Base-by-base conservation (phyloP, 2,329 filamentous ascomycete genomes). In the Ambrosiella cleistominuta region DNA sequence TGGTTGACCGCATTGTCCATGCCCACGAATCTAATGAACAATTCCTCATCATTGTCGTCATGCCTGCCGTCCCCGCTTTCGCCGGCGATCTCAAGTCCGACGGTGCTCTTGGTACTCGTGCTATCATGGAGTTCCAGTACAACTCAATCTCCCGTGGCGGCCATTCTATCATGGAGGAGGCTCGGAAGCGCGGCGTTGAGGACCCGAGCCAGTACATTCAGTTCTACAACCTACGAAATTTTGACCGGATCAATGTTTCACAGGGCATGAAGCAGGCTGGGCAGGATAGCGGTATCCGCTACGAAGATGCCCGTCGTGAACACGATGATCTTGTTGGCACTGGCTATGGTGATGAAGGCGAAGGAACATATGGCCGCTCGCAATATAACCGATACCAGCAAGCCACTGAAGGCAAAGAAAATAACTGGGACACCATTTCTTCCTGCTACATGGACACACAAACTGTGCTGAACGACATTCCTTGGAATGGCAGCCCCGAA, bases 61-160 rank as follows among this genome's bases (percentile, higher is more conserved):
- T 93, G 70, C 87, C 87, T 0, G 79, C 86, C 1, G 82, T 94
- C 0, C 88, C 87, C 7, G 88, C 82, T 1, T 94, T 94, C 65
- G 85, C 88, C 1, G 88, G 88, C 3, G 86, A 93, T 64, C 74
- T 94, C 54, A 79, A 85, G 64, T 76, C 76, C 0, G 83, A 90
- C 56, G 82, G 79, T 19, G 82, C 84, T 7, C 73, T 91, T 1
- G 85, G 85, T 19, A 93, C 87, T 0, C 76, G 88, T 40, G 88
- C 86, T 4, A 91, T 94, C 65, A 90, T 93, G 85, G 86, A 93
- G 67, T 91, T 85, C 68, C 87, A 93, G 66, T 91, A 93, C 70
- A 75, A 81, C 65, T 85, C 80, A 56, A 93, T 93, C 70, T 85
- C 81, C 68, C 80, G 86, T 40, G 85, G 86, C 38, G 85, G 85